Evolutionary conservation across 2,329 filamentous ascomycete genomes (phyloP), one percentile per base, ranked within the genome.

Genomic region (Xylaria sp.): DNA sequence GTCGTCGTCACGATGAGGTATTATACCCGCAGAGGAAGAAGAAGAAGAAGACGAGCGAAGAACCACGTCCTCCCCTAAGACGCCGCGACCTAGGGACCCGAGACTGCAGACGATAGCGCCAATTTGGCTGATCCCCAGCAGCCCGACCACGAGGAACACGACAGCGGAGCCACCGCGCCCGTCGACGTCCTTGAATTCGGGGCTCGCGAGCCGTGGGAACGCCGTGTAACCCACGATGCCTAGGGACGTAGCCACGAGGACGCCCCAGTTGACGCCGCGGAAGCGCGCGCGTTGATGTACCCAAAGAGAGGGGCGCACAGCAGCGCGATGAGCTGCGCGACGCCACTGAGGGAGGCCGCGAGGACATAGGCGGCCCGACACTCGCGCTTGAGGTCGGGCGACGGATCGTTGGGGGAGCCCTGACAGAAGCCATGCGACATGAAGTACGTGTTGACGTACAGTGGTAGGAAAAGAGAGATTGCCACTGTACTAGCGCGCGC

Each of bases 21-120:
- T n/a, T n/a, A n/a, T n/a, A n/a, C n/a, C n/a, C n/a, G n/a, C n/a
- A n/a, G n/a, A n/a, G n/a, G n/a, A n/a, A n/a, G n/a, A n/a, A n/a
- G n/a, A n/a, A n/a, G n/a, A n/a, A n/a, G 11, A 3, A 11, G 40
- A 38, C 9, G 21, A 21, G 19, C 47, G 51, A 42, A 15, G 21
- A 15, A 72, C 73, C 3, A 79, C 68, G 49, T 85, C 83, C 1
- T 78, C 80, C 4, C 80, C 79, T 21, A 96, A 81, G 21, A 98
- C 89, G 3, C 93, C 94, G 15, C 88, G 87, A 38, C 92, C 92
- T 2, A 99, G 84, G 0, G 95, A 87, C 0, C 92, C 93, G n/a
- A 99, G 84, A 67, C 92, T 96, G 78, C 94, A 97, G 0, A 99
- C 95, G 62, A 99, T 98, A 11, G 93, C 91, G 2, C 94, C 95